These are phyloP conservation scores for Acacia crassicarpa DNA, from an alignment of 306 rosid species.

Conservation along the genomic window DNA sequence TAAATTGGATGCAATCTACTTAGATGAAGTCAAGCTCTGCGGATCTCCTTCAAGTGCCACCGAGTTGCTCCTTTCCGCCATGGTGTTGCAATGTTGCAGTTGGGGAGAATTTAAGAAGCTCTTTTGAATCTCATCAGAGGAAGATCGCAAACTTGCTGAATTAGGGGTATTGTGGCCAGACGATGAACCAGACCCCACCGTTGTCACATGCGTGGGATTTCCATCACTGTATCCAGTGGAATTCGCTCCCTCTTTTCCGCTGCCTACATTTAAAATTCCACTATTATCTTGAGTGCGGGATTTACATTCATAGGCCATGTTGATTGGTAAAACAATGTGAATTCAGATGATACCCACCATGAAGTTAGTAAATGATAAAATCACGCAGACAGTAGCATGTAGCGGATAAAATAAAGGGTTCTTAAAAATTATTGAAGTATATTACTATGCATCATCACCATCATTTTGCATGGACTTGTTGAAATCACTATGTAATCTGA, in stretches of 20 bases:
- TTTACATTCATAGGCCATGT: neutral
- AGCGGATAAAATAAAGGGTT: neutral
- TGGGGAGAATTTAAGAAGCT: slow-evolving; percentile 58
- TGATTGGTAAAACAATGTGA: neutral
- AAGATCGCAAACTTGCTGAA: slow-evolving; percentile 33
- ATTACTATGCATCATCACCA: neutral
- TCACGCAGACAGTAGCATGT: neutral
- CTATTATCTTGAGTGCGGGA: neutral
- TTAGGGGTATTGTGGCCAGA: slow-evolving; percentile 32
- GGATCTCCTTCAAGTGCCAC: slow-evolving; percentile 40
- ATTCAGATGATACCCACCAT: neutral
- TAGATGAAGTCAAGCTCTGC: slow-evolving; percentile 26
- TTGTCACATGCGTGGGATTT: slow-evolving; percentile 47
- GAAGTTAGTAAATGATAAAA: neutral
- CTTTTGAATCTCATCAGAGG: slow-evolving; percentile 43
- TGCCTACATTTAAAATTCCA: slow-evolving; percentile 39
- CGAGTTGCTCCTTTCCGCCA: slow-evolving; percentile 49
- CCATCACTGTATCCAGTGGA: slow-evolving; percentile 51
- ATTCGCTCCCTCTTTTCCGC: slow-evolving; percentile 53
- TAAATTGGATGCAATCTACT: neutral
- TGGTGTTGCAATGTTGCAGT: slow-evolving; percentile 53
- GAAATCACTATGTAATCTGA: neutral
- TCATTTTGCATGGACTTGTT: neutral
- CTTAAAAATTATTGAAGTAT: neutral
- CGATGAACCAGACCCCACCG: slow-evolving; percentile 33